Evolutionary conservation across 177 flowering plant species (phyloP), one percentile per base, ranked within the genome.

Genomic region (Vitis hybrid): DNA sequence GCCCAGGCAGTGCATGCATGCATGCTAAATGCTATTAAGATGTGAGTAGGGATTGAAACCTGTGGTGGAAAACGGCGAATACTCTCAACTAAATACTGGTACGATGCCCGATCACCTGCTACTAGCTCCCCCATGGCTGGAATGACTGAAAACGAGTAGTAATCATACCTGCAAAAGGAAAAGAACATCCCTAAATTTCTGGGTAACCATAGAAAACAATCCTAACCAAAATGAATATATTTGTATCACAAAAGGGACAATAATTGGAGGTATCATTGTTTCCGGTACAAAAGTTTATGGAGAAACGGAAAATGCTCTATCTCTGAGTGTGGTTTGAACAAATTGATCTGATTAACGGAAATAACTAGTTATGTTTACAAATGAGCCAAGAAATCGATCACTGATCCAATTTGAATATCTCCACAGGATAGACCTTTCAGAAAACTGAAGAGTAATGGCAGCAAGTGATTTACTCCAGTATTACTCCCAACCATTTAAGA

Each of bases 21-120:
- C 46, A 35, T 7, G 46, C 46, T 35, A 4, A 35, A 35, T 54
- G 56, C 16, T 15, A 16, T 13, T 12, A 54, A 54, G 56, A n/a
- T 64, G 54, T n/a, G 13, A 49, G 48, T 6, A 57, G 18, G 11
- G 64, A 58, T 52, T 68, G 4, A 0, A 49, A 84, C 98, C 98
- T 93, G 98, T 2, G 85, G 52, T 1, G 98, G 98, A 69, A 95
- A 95, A 50, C 89, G 91, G 46, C 97, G 97, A 54, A 91, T 81
- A 67, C 99, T 95, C 78, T 93, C 99, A 69, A 93, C 97, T 70
- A 95, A 82, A 78, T 95, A 95, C 62, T 93, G 93, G 73, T 95
- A 95, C 54, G 99, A 95, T 30, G 82, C 90, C 54, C 94, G 83
- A 75, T 95, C 99, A 66, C 97, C 93, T 11, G 94, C 90, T 73